Percentiles rank a stretch among this genome's conserved stretches.
Evolutionary conservation across 1,139 yeast species (phyloP).

Genomic region (Kluyveromyces sp.): DNA sequence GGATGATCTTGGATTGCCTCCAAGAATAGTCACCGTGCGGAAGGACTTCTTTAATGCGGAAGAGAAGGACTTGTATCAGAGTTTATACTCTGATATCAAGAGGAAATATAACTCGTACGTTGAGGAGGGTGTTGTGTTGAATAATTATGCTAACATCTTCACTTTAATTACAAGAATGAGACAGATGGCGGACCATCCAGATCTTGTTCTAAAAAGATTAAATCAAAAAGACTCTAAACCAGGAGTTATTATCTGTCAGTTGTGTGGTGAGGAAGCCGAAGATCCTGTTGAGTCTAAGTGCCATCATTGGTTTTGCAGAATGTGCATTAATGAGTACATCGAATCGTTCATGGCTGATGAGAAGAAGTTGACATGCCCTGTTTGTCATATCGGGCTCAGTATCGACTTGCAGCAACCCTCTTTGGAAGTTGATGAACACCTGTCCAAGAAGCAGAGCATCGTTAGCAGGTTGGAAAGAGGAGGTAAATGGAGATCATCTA

Average conservation of each 20-base stretch:
- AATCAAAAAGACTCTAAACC: slow-evolving; percentile 31
- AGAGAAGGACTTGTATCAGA: slow-evolving; percentile 84
- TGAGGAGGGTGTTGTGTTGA: slow-evolving; percentile 89
- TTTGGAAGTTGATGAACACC: slow-evolving; percentile 56
- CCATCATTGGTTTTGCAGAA: slow-evolving; percentile 85
- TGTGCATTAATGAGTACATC: slow-evolving; percentile 84
- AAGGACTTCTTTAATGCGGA: slow-evolving; percentile 85
- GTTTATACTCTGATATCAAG: slow-evolving; percentile 78
- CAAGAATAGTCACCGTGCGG: slow-evolving; percentile 82
- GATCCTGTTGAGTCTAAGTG: slow-evolving; percentile 94
- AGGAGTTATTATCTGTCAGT: slow-evolving; percentile 76
- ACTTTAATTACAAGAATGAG: slow-evolving; percentile 95
- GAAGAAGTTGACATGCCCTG: slow-evolving; percentile 75
- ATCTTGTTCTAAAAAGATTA: slow-evolving; percentile 72
- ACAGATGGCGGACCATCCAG: slow-evolving; percentile 97
- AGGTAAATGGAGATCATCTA: slow-evolving; percentile 78
- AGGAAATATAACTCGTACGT: slow-evolving; percentile 79
- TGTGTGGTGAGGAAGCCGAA: slow-evolving; percentile 97
- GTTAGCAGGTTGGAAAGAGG: slow-evolving; percentile 85
- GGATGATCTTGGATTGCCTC: slow-evolving; percentile 94
- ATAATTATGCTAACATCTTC: slow-evolving; percentile 93
- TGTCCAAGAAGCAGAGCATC: slow-evolving; percentile 71
- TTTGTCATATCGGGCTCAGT: slow-evolving; percentile 86
- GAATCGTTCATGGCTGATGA: slow-evolving; percentile 70
- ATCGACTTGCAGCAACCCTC: slow-evolving; percentile 89